Percentiles rank a stretch among this genome's conserved stretches.
phyloP scores from a whole-genome alignment of 768 basidiomycete species.

The Auriculariales sp. region DNA sequence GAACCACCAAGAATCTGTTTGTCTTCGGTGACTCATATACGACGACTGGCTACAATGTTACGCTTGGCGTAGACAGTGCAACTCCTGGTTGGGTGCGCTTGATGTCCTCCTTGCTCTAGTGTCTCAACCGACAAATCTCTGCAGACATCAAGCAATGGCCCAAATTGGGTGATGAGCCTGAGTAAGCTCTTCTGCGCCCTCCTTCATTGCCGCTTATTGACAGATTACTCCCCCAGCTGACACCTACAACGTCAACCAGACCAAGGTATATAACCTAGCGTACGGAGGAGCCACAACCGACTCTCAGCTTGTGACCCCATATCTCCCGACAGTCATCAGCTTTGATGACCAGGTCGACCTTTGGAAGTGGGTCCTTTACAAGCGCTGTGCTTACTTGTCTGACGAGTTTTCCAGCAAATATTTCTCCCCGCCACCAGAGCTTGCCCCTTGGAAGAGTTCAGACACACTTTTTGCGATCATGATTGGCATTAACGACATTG shows the following conservation, averaged over 20 bases:
- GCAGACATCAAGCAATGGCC: conserved; percentile 49
- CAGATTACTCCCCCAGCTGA: conserved; percentile 18
- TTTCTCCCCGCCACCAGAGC: conserved; percentile 17
- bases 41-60: conserved; percentile 42
- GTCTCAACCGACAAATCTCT: no score
- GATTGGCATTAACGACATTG: conserved; percentile 25
- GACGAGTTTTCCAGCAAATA: conserved; percentile 22
- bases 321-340: conserved; percentile 19
- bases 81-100: conserved; percentile 34
- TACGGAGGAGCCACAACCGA: conserved; percentile 25
- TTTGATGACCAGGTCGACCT: conserved; percentile 5
- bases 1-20: conserved; percentile 38
- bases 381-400: conserved; percentile 17
- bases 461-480: conserved; percentile 22
- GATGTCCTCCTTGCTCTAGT: neutral
- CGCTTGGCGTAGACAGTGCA: conserved; percentile 36
- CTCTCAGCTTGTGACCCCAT: conserved; percentile 22
- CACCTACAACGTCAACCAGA: conserved; percentile 40
- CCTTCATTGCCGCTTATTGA: conserved; percentile 3
- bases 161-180: conserved; percentile 44
- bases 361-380: neutral
- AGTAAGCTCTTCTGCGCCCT: conserved; percentile 18
- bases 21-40: conserved; percentile 55
- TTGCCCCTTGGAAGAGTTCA: conserved; percentile 18
- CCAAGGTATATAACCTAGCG: conserved; percentile 30